A percentile compares a stretch with the other conserved stretches of the same genome.
These are phyloP conservation scores for Ophiosphaerella herpotricha DNA, from an alignment of 2,329 filamentous ascomycete genomes.

Conservation along the genomic window DNA sequence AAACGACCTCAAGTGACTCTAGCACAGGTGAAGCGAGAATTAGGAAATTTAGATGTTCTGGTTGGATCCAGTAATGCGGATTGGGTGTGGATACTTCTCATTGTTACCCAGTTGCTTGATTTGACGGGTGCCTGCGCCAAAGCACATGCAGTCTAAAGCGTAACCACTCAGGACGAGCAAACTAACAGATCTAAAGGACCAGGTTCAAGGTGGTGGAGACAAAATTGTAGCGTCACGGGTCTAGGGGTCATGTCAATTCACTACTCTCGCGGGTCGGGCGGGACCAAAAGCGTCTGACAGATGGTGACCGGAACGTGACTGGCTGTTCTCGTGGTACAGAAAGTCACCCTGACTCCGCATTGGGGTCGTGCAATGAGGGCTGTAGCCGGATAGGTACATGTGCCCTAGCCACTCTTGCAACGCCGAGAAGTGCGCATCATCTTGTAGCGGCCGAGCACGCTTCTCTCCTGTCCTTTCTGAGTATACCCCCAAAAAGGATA, in stretches of 20 bases:
- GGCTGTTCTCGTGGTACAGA: slow-evolving; percentile 23
- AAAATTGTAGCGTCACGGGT: slow-evolving; percentile 20
- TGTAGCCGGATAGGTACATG: slow-evolving; percentile 32
- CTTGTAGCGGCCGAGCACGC: slow-evolving; percentile 9
- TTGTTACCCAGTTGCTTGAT: slow-evolving; percentile 31
- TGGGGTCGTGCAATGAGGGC: slow-evolving; percentile 14
- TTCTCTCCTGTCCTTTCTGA: slow-evolving; percentile 25
- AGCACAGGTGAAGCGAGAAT: slow-evolving; percentile 39
- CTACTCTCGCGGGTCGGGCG: slow-evolving; percentile 17
- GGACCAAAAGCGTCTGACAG: slow-evolving; percentile 15
- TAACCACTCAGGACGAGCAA: slow-evolving; percentile 30
- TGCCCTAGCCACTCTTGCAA: slow-evolving; percentile 11
- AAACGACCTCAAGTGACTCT: slow-evolving; percentile 22
- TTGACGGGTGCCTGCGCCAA: slow-evolving; percentile 38
- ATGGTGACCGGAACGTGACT: slow-evolving; percentile 15
- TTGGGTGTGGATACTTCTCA: slow-evolving; percentile 29
- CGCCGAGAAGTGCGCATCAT: slow-evolving; percentile 20
- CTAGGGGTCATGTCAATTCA: slow-evolving; percentile 10
- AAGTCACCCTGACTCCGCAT: slow-evolving; percentile 27
- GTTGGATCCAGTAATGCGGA: slow-evolving; percentile 22
- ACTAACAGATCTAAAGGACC: slow-evolving; percentile 16
- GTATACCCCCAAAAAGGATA: slow-evolving; percentile 24
- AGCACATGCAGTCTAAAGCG: slow-evolving; percentile 34
- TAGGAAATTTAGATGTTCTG: slow-evolving; percentile 38
- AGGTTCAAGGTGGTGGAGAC: slow-evolving; percentile 6